A percentile compares a stretch with the other conserved stretches of the same genome.
Evolutionary conservation across 2,329 filamentous ascomycete genomes (phyloP).

Genomic region (Trichoderma asperellum): DNA sequence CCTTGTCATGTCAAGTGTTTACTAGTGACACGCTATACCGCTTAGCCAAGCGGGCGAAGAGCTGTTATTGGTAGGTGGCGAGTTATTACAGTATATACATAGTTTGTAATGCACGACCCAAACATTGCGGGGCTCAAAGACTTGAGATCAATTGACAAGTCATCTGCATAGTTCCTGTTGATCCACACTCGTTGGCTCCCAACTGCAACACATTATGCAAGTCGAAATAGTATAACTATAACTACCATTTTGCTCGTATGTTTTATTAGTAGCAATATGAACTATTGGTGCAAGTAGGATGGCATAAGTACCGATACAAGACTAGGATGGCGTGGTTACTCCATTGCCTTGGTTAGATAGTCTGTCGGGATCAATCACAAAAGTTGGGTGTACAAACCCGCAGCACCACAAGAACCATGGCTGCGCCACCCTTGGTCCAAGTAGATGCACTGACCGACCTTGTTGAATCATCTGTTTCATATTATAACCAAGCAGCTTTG

Average conservation of each 20-base stretch:
- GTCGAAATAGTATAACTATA: neutral
- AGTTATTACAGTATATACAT: neutral
- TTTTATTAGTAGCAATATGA: neutral
- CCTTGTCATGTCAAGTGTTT: slow-evolving; percentile 29
- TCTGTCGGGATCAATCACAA: neutral
- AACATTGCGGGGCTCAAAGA: neutral
- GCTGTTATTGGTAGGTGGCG: neutral
- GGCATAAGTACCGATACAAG: neutral
- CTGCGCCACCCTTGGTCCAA: neutral
- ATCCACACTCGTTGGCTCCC: neutral
- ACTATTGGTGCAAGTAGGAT: neutral
- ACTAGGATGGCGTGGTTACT: neutral
- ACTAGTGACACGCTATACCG: slow-evolving; percentile 31
- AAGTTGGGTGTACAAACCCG: neutral
- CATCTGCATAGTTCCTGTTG: neutral
- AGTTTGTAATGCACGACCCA: neutral
- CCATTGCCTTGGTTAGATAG: neutral
- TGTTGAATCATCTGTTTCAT: neutral
- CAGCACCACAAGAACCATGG: neutral
- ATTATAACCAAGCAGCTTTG: neutral
- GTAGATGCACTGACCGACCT: neutral
- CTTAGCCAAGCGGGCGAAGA: slow-evolving; percentile 29
- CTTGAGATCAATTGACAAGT: neutral
- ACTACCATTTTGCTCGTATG: neutral
- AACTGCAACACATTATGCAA: neutral